Base-by-base conservation (phyloP, 257 asterid species). In the Misopates orontium region DNA sequence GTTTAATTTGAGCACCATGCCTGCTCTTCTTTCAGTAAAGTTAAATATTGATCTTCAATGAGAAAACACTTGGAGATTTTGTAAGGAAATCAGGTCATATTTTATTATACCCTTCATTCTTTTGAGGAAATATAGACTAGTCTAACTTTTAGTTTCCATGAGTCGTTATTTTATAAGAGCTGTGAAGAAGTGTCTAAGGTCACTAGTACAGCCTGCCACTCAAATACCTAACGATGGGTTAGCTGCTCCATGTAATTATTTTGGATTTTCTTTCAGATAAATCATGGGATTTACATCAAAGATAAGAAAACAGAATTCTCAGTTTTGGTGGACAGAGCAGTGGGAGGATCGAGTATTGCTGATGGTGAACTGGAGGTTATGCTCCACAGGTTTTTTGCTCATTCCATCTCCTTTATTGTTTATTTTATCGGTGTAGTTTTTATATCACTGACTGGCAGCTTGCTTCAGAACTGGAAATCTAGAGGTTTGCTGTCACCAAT, bases 341-440 rank as follows among this genome's bases (percentile, higher is more conserved):
- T 88, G 23, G 97, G 97, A 71, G 99, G 99, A 68, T 86, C 97
- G 23, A 94, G 99, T 72, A 79, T 88, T 39, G 48, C 72, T 65
- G 95, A 90, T 68, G 97, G 99, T 16, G 85, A 94, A 79, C 57
- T 94, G 71, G 99, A 94, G 80, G 80, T 94, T 68, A 90, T 90
- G 99, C 88, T 86, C 53, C 99, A 94, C 70, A 87, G 97, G 97
- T 90, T 63, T 58, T 70, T 63, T 49, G 25, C 23, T 48, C 10
- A 3, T 36, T 36, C 11, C 10, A 36, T 36, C 11, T 36, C 8
- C 36, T 28, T 28, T 28, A 28, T 28, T 28, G 42, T 36, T 36
- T 36, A 36, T 3, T 36, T 36, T 36, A 36, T 28, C 36, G 6
- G 36, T 28, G 36, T 2, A 28, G n/a, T n/a, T n/a, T n/a, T n/a